Percentiles rank a stretch among this genome's conserved stretches.
These are phyloP conservation scores for Nicotiana attenuata DNA, from an alignment of 257 asterid species.

Conservation along the genomic window DNA sequence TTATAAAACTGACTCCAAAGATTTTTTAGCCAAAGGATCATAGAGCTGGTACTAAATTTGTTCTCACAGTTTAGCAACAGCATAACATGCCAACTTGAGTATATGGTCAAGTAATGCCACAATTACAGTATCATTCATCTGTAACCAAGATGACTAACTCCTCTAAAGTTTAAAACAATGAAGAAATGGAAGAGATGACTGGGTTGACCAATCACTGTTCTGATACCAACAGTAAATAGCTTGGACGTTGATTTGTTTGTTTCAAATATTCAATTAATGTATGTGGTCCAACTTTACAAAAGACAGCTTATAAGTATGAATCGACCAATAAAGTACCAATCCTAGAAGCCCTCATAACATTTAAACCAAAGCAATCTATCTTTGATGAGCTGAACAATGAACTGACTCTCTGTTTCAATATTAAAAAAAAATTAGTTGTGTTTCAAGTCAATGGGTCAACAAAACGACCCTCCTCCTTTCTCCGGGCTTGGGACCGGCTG, in stretches of 20 bases:
- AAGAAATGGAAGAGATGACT: background rate
- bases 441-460: background rate
- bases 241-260: background rate
- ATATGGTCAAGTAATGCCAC: background rate
- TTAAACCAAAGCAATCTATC: background rate
- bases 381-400: background rate
- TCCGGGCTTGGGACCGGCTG: conserved; percentile 17
- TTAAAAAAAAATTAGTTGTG: background rate
- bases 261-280: background rate
- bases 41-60: background rate
- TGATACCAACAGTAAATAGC: background rate
- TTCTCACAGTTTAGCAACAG: conserved; percentile 1
- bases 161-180: background rate
- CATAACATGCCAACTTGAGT: background rate
- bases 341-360: background rate
- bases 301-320: background rate
- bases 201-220: background rate
- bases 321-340: background rate
- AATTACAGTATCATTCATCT: background rate
- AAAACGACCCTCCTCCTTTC: conserved; percentile 14
- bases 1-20: background rate
- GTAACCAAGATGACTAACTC: background rate
- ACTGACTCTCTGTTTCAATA: background rate
- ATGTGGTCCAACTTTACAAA: background rate
- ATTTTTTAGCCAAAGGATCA: background rate